Evolutionary conservation across 768 basidiomycete genomes (phyloP).

Genomic region (Termitomyces eurrhizus): DNA sequence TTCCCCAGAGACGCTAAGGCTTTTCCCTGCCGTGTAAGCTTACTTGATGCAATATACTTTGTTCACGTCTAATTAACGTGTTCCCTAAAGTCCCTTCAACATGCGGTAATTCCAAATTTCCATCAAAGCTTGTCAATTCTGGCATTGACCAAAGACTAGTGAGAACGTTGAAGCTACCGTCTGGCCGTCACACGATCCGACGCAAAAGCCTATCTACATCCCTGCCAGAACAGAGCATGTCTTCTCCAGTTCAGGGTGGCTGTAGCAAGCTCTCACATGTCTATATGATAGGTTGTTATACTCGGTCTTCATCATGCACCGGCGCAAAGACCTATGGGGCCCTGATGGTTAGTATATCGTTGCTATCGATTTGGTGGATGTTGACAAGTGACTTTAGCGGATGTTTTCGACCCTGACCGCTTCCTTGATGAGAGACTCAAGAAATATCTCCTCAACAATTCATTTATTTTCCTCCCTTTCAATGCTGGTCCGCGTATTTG

Average conservation of each 20-base stretch:
- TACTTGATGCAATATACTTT: background rate
- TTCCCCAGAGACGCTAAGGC: conserved; percentile 44
- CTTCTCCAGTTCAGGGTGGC: background rate
- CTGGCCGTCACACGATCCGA: conserved; percentile 42
- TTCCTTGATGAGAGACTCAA: conserved; percentile 63
- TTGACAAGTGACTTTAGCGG: conserved; percentile 33
- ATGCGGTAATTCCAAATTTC: conserved; percentile 24
- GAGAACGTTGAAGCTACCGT: conserved; percentile 44
- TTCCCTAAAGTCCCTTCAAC: conserved; percentile 41
- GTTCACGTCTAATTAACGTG: background rate
- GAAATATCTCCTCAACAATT: conserved; percentile 57
- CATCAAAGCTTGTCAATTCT: background rate
- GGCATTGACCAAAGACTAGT: conserved; percentile 20
- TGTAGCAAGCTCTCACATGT: background rate
- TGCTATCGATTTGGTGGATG: background rate
- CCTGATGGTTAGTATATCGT: conserved; percentile 49
- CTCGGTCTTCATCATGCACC: conserved; percentile 63
- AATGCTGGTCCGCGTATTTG: conserved; percentile 59
- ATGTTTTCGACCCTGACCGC: conserved; percentile 67
- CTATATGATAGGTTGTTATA: conserved; percentile 35
- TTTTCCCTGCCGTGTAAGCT: conserved; percentile 54
- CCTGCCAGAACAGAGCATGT: conserved; percentile 44
- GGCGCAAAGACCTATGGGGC: conserved; percentile 64
- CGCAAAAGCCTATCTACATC: conserved; percentile 48
- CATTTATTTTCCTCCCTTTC: conserved; percentile 70